phyloP scores from a whole-genome alignment of 192 early-diverging fungal species.

The Endogone sp. region DNA sequence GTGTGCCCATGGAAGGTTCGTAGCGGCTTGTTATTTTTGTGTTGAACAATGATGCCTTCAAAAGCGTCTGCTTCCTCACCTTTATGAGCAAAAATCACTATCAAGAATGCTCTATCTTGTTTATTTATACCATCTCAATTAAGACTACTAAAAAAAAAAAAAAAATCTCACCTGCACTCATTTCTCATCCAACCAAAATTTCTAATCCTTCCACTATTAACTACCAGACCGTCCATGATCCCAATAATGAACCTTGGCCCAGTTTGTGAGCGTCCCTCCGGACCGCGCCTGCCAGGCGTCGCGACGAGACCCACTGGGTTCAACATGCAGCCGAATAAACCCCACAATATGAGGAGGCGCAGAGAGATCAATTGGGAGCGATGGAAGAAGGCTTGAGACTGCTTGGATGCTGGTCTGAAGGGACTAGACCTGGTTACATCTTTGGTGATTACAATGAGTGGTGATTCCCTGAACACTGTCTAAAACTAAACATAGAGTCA shows the following conservation, averaged over 20 bases:
- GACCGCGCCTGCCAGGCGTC: background rate
- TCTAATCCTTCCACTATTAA: background rate
- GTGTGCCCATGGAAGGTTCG: slow-evolving; percentile 54
- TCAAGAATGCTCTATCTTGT: background rate
- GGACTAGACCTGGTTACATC: too few species aligned
- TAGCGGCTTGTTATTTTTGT: background rate
- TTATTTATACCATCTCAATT: too few species aligned
- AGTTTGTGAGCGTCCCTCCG: background rate
- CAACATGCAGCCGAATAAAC: background rate
- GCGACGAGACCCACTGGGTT: background rate
- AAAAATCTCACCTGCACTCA: background rate
- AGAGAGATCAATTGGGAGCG: background rate
- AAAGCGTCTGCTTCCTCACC: background rate
- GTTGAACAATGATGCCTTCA: too few species aligned
- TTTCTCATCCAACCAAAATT: background rate
- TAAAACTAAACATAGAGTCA: too few species aligned
- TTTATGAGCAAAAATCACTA: background rate
- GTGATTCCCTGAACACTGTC: too few species aligned
- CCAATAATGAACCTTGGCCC: background rate
- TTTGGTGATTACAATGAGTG: too few species aligned
- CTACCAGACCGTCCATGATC: background rate
- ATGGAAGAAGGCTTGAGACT: too few species aligned
- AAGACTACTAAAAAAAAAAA: background rate
- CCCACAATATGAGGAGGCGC: background rate
- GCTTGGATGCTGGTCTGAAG: too few species aligned